These are phyloP conservation scores for Basidiobolus meristosporus DNA, from an alignment of 371 early-diverging fungal species.

Conservation along the genomic window DNA sequence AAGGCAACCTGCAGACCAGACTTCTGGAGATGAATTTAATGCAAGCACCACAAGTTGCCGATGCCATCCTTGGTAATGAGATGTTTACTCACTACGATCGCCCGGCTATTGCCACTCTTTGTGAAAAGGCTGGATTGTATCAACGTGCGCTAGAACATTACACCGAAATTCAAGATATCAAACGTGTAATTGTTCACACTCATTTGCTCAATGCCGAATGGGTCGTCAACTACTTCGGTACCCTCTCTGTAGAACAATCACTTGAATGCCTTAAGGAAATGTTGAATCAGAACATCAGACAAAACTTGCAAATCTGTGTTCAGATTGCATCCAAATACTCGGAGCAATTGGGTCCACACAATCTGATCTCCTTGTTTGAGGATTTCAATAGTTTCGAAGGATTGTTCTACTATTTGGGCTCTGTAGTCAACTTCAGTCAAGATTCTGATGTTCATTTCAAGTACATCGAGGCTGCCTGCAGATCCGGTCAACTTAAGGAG, in stretches of 20 bases:
- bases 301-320: constrained; percentile 86
- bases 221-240: constrained; percentile 82
- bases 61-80: constrained; percentile 88
- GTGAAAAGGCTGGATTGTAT: constrained; percentile 91
- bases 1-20: constrained; percentile 82
- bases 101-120: constrained; percentile 71
- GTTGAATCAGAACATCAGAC: constrained; percentile 61
- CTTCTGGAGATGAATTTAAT: constrained; percentile 93
- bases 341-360: constrained; percentile 73
- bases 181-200: constrained; percentile 85
- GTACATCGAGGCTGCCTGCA: constrained; percentile 91
- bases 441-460: constrained; percentile 92
- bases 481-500: constrained; percentile 88
- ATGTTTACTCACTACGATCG: constrained; percentile 92
- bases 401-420: constrained; percentile 81
- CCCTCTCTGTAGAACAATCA: constrained; percentile 82
- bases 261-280: constrained; percentile 86
- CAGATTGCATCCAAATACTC: constrained; percentile 93
- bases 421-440: constrained; percentile 85
- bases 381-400: constrained; percentile 79
- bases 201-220: constrained; percentile 68
- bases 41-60: constrained; percentile 94
- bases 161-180: constrained; percentile 87
- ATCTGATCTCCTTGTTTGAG: constrained; percentile 83
- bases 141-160: constrained; percentile 95